phyloP scores from a whole-genome alignment of 1,139 yeast species.

The Zygosaccharomyces pseudobailii region DNA sequence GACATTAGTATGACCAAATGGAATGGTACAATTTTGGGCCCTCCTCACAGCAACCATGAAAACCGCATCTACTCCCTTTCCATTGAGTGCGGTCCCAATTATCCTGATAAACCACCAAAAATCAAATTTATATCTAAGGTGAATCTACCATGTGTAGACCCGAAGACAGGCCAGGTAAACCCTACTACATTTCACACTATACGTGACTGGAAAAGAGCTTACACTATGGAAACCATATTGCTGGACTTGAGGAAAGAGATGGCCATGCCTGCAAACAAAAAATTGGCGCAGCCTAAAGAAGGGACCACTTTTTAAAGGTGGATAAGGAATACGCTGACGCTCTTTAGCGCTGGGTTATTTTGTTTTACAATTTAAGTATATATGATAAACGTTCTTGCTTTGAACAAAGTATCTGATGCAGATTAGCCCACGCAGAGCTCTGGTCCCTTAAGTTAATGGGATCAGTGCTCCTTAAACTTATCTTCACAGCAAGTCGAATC shows the following conservation, averaged over 20 bases:
- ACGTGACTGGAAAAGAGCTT: slow-evolving; percentile 78
- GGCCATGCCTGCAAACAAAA: slow-evolving; percentile 81
- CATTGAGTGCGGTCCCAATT: slow-evolving; percentile 74
- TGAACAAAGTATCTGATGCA: neutral
- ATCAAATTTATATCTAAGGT: slow-evolving; percentile 77
- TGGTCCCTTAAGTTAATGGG: neutral
- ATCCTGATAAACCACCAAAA: slow-evolving; percentile 85
- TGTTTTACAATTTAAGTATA: neutral
- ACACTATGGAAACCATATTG: slow-evolving; percentile 86
- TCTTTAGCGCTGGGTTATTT: neutral
- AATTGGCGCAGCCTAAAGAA: slow-evolving; percentile 86
- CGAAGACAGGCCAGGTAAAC: slow-evolving; percentile 58
- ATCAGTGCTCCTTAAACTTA: neutral
- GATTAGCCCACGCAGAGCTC: too few relatives aligned
- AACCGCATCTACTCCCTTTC: slow-evolving; percentile 85
- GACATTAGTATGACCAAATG: slow-evolving; percentile 89
- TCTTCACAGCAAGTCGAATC: neutral
- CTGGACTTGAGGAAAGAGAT: slow-evolving; percentile 83
- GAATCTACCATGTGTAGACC: slow-evolving; percentile 85
- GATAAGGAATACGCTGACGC: neutral
- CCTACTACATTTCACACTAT: slow-evolving; percentile 62
- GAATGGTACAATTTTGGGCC: slow-evolving; percentile 96
- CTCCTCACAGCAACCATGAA: slow-evolving; percentile 92
- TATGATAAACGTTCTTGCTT: slow-evolving; percentile 1
- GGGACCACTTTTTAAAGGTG: slow-evolving; percentile 56